These are phyloP conservation scores for Euryodendron excelsum DNA, from an alignment of 148 eudicot genomes.

Conservation along the genomic window DNA sequence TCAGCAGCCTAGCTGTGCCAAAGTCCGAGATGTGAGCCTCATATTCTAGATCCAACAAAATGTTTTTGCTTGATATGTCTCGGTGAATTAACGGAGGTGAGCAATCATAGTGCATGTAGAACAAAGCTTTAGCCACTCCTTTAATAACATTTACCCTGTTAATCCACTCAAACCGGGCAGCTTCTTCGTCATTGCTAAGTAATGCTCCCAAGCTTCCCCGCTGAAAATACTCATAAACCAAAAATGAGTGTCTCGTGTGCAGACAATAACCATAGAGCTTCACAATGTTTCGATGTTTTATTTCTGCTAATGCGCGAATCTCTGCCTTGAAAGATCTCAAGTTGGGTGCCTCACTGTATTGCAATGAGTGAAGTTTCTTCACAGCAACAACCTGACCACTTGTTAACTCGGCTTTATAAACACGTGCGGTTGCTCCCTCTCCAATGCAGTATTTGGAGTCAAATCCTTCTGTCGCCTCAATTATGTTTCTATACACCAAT, in stretches of 20 bases:
- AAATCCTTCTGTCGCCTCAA: neutral
- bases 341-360: neutral
- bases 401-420: neutral
- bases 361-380: slow-evolving; percentile 34
- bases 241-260: slow-evolving; percentile 8
- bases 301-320: neutral
- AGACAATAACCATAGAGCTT: slow-evolving; percentile 21
- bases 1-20: slow-evolving; percentile 27
- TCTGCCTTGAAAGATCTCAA: slow-evolving; percentile 6
- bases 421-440: neutral
- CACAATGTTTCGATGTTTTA: slow-evolving; percentile 18
- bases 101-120: slow-evolving; percentile 25
- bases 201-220: slow-evolving; percentile 8
- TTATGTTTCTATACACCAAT: neutral
- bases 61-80: slow-evolving; percentile 28
- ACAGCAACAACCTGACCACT: slow-evolving; percentile 44
- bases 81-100: slow-evolving; percentile 21
- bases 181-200: slow-evolving; percentile 1
- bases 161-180: slow-evolving; percentile 7
- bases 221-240: slow-evolving; percentile 15
- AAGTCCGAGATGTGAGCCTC: slow-evolving; percentile 29
- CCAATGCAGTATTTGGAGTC: neutral
- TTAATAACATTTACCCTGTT: slow-evolving; percentile 4
- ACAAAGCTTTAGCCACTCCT: slow-evolving; percentile 10
- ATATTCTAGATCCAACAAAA: slow-evolving; percentile 23